Percentiles rank a stretch among this genome's conserved stretches.
Conservation (phyloP, 208 protist species). For the Perkinsela sp. region DNA sequence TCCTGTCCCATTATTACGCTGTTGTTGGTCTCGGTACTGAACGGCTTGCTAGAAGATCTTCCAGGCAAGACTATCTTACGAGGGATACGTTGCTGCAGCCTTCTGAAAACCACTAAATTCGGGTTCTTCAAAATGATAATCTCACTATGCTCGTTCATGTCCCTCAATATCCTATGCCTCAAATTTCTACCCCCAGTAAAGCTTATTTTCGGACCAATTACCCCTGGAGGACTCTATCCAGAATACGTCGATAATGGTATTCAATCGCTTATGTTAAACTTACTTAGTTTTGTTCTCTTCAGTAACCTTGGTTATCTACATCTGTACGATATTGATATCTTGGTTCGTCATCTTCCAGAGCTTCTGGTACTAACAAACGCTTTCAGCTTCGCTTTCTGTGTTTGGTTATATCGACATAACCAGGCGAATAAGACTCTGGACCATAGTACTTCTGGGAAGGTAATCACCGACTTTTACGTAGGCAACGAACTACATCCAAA, state of each 20-base stretch:
- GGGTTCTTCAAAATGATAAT: neutral
- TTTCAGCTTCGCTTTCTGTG: conserved; percentile 4
- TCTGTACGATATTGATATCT: conserved; percentile 1
- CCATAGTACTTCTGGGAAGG: conserved; percentile 12
- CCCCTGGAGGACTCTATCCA: conserved; percentile 5
- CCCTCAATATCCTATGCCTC: conserved; percentile 3
- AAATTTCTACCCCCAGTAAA: conserved; percentile 2
- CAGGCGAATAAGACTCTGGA: conserved; percentile 9
- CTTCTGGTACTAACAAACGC: conserved; percentile 1
- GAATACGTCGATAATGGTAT: conserved; percentile 8
- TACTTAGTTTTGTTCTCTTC: neutral
- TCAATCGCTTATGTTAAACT: neutral
- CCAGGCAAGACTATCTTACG: neutral
- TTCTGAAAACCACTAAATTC: neutral
- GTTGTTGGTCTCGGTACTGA: neutral
- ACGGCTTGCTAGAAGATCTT: neutral
- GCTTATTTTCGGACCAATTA: conserved; percentile 4
- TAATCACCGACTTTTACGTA: conserved; percentile 77
- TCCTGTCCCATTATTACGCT: neutral
- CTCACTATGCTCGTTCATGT: neutral
- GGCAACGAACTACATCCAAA: conserved; percentile 79
- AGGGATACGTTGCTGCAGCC: neutral
- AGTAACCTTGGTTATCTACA: neutral
- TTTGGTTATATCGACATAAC: conserved; percentile 3
- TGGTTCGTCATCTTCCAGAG: neutral